A percentile compares a stretch with the other conserved stretches of the same genome.
Evolutionary conservation across 441 rosid genomes (phyloP).

Genomic region (Aleurites moluccanus): DNA sequence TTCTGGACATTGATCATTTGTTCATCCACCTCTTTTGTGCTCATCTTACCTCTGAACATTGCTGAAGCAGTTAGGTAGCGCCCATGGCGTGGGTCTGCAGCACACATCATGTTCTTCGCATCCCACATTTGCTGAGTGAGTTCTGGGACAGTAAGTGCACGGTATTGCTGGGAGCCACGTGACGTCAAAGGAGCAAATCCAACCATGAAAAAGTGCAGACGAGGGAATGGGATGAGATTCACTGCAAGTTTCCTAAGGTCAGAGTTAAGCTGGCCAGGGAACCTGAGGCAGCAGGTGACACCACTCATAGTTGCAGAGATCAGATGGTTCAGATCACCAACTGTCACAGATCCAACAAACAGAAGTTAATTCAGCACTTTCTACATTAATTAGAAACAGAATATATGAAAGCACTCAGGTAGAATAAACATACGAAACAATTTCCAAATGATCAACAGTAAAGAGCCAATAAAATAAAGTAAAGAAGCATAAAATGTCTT

Average conservation of each 20-base stretch:
- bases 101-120: slow-evolving; percentile 31
- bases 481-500: background rate
- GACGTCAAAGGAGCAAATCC: slow-evolving; percentile 28
- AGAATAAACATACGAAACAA: background rate
- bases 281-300: slow-evolving; percentile 45
- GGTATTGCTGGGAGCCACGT: slow-evolving; percentile 28
- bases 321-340: slow-evolving; percentile 43
- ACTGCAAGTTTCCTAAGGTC: slow-evolving; percentile 47
- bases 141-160: slow-evolving; percentile 27
- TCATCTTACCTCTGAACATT: slow-evolving; percentile 28
- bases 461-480: background rate
- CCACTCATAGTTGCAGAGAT: slow-evolving; percentile 46
- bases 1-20: slow-evolving; percentile 28
- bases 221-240: slow-evolving; percentile 46
- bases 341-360: slow-evolving; percentile 14
- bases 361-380: background rate
- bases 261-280: slow-evolving; percentile 34
- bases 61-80: slow-evolving; percentile 26
- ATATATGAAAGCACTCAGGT: background rate
- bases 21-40: slow-evolving; percentile 26
- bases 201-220: slow-evolving; percentile 43
- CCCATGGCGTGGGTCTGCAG: slow-evolving; percentile 23
- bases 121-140: slow-evolving; percentile 33
- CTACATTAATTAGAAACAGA: too few species aligned
- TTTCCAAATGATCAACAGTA: background rate